Base-by-base conservation (phyloP, 352 stramenopile genomes). In the Phytophthora meadii region DNA sequence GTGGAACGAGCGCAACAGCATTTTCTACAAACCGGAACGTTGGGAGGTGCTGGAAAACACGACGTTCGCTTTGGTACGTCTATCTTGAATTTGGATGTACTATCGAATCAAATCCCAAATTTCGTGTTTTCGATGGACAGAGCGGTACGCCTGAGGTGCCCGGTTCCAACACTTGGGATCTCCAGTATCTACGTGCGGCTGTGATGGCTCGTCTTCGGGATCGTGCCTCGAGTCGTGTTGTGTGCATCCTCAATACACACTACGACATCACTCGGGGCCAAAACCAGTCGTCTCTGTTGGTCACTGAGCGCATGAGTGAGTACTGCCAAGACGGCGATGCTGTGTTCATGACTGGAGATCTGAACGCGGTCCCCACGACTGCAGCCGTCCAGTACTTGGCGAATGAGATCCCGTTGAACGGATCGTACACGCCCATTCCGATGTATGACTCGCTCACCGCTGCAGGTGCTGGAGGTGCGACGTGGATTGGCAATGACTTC, bases 201-300 rank as follows among this genome's bases (percentile, higher is more conserved):
- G 77, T 87, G 47, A 67, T 88, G n/a, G 80, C 65, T 39, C 78
- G 78, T 24, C 82, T 89, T 27, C 63, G 56, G 5, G 60, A 79
- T 45, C 66, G 58, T 14, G 24, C 22, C 3, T 65, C 47, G 4
- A 46, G 37, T 0, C 49, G 68, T 25, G 70, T 62, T 1, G 61
- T 88, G 34, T 89, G 78, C 64, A 84, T 88, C 47, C 72, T 91
- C 28, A 89, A 91, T 70, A 91, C 80, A 7, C 82, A 88, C 65
- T 91, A 74, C 65, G 78, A 91, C 56, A 87, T 89, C 59, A 74
- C 52, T 25, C 68, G 63, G 14, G 78, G 82, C 9, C 80, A 91
- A 32, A 55, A 74, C 28, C 45, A 89, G 49, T 89, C 76, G 22
- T 83, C 80, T 0, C 27, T 78, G 50, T 56, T 89, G 10, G 77